A percentile compares a stretch with the other conserved stretches of the same genome.
Evolutionary conservation across 495 filamentous ascomycete genomes (phyloP).

Genomic region (Daldinia grandis): DNA sequence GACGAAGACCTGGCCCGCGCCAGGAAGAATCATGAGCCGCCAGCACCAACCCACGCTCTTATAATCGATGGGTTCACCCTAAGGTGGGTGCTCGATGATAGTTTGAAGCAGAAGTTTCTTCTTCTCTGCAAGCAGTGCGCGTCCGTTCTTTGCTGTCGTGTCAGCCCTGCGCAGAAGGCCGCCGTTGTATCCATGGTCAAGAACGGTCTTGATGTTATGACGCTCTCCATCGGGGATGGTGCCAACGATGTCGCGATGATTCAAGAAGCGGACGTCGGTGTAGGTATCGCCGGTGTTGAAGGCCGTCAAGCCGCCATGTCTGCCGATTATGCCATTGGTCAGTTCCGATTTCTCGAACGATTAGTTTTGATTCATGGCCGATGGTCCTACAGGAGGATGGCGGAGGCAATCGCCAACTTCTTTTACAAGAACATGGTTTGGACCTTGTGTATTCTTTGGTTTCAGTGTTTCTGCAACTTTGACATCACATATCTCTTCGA

Average conservation of each 20-base stretch:
- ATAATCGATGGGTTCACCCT: conserved; percentile 96
- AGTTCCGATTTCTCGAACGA: conserved; percentile 93
- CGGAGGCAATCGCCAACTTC: conserved; percentile 96
- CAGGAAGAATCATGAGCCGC: conserved; percentile 81
- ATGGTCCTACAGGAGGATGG: conserved; percentile 94
- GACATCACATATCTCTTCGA: conserved; percentile 97
- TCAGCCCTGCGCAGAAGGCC: conserved; percentile 96
- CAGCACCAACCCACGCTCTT: conserved; percentile 89
- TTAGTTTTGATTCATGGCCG: conserved; percentile 94
- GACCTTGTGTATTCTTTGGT: conserved; percentile 98
- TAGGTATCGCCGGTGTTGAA: conserved; percentile 97
- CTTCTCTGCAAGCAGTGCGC: conserved; percentile 97
- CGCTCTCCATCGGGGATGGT: conserved; percentile 93
- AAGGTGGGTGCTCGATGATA: conserved; percentile 84
- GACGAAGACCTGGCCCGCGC: conserved; percentile 86
- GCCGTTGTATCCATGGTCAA: conserved; percentile 98
- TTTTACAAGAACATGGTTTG: conserved; percentile 99
- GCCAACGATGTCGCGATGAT: conserved; percentile 99
- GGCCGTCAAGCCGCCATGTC: conserved; percentile 98
- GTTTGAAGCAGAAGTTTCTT: conserved; percentile 88
- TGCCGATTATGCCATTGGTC: conserved; percentile 97
- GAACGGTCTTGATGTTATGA: conserved; percentile 93
- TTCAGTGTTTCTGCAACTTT: conserved; percentile 92
- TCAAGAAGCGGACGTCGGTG: conserved; percentile 97
- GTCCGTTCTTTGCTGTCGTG: conserved; percentile 96